A percentile compares a stretch with the other conserved stretches of the same genome.
phyloP scores from a whole-genome alignment of 495 filamentous ascomycete genomes.

The Podospora comata region DNA sequence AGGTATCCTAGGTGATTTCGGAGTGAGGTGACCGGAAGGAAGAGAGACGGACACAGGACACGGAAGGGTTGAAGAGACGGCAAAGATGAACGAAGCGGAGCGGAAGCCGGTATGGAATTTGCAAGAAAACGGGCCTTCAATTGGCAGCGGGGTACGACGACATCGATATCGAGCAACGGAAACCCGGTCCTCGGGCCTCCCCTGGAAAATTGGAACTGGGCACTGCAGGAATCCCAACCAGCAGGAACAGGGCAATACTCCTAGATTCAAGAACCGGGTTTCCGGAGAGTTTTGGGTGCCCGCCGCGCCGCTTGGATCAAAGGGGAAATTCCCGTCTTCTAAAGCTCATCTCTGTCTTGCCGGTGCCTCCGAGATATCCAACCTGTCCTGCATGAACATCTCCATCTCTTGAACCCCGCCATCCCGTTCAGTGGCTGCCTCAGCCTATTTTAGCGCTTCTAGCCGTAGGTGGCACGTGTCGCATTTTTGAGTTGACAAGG shows the following conservation, averaged over 20 bases:
- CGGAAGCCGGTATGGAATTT: neutral
- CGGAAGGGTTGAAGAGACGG: neutral
- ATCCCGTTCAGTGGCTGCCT: neutral
- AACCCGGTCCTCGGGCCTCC: neutral
- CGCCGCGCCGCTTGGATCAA: neutral
- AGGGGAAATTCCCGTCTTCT: neutral
- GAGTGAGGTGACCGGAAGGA: neutral
- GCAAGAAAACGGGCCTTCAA: neutral
- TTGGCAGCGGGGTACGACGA: neutral
- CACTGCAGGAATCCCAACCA: neutral
- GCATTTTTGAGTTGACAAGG: neutral
- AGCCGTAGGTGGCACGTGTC: neutral
- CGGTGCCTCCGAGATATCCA: neutral
- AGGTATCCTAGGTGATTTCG: neutral
- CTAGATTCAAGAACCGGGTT: neutral
- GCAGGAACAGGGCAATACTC: neutral
- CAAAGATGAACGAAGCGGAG: neutral
- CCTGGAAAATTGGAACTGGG: neutral
- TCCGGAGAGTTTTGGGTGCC: neutral
- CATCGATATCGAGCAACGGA: neutral
- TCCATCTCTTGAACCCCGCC: neutral
- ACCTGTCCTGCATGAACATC: neutral
- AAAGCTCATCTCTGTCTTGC: slow-evolving; percentile 1
- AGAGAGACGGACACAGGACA: neutral
- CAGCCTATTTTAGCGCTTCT: slow-evolving; percentile 1